Conservation (phyloP, 805 yeast species). For the Schizosaccharomyces octosporus region DNA sequence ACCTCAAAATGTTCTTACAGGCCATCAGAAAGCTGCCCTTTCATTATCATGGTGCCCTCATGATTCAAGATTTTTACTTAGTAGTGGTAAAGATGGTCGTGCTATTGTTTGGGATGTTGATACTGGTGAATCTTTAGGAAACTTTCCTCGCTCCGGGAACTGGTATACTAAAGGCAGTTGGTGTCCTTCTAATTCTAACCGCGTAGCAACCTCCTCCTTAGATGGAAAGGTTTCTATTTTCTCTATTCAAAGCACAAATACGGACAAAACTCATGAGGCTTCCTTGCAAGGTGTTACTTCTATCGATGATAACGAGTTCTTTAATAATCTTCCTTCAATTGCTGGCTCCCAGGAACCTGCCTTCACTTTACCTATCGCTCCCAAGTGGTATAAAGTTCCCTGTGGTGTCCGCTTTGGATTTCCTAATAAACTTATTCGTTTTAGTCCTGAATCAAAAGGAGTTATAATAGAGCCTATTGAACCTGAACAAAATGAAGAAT, state of each 20-base stretch:
- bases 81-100: slow-evolving; percentile 82
- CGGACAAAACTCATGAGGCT: slow-evolving; percentile 8
- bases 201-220: slow-evolving; percentile 48
- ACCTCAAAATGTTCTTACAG: slow-evolving; percentile 53
- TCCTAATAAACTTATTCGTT: slow-evolving; percentile 55
- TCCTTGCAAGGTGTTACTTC: slow-evolving; percentile 12
- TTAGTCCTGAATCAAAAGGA: neutral
- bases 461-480: slow-evolving; percentile 17
- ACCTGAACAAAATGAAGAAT: slow-evolving; percentile 14
- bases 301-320: slow-evolving; percentile 46
- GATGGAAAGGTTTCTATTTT: slow-evolving; percentile 23
- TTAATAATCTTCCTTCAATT: slow-evolving; percentile 29
- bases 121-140: slow-evolving; percentile 45
- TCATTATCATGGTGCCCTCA: slow-evolving; percentile 82
- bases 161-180: slow-evolving; percentile 82
- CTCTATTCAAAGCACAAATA: slow-evolving; percentile 58
- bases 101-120: slow-evolving; percentile 80
- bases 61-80: slow-evolving; percentile 53
- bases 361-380: slow-evolving; percentile 54
- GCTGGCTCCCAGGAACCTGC: slow-evolving; percentile 34
- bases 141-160: slow-evolving; percentile 74
- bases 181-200: slow-evolving; percentile 71
- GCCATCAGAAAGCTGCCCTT: slow-evolving; percentile 71
- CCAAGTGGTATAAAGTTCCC: slow-evolving; percentile 63
- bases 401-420: slow-evolving; percentile 65